phyloP scores from a whole-genome alignment of 2,329 filamentous ascomycete species.

The Claviceps lovelessii region DNA sequence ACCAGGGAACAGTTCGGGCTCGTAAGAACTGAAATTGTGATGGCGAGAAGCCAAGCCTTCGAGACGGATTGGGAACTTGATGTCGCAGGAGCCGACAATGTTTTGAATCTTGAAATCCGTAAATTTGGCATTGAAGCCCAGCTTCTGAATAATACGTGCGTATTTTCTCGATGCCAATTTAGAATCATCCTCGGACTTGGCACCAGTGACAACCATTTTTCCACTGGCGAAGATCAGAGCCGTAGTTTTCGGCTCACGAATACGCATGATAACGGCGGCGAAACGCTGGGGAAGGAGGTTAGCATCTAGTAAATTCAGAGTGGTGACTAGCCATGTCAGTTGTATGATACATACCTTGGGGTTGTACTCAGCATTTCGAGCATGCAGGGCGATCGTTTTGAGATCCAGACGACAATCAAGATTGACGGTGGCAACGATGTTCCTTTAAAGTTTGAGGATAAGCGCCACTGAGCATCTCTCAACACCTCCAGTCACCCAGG shows the following conservation, averaged over 20 bases:
- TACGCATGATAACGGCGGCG: conserved; percentile 98
- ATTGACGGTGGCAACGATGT: conserved; percentile 98
- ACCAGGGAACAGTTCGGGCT: conserved; percentile 96
- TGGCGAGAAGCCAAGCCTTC: conserved; percentile 92
- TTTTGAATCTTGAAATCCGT: conserved; percentile 99
- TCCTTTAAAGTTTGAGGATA: conserved; percentile 50
- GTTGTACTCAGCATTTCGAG: conserved; percentile 96
- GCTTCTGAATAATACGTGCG: conserved; percentile 97
- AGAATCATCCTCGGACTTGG: conserved; percentile 94
- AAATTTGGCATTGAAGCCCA: conserved; percentile 98
- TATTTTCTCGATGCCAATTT: conserved; percentile 96
- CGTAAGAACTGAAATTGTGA: conserved; percentile 98
- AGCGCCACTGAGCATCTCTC: conserved; percentile 31
- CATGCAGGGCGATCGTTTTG: conserved; percentile 97
- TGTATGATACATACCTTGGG: conserved; percentile 56
- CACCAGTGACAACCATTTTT: conserved; percentile 99
- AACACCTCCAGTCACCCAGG: conserved; percentile 16
- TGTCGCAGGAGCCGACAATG: conserved; percentile 96
- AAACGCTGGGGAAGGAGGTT: conserved; percentile 56
- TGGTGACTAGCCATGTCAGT: conserved; percentile 8
- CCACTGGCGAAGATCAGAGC: conserved; percentile 94
- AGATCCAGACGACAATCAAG: conserved; percentile 92
- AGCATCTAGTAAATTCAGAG: conserved; percentile 3
- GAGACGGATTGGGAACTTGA: conserved; percentile 96
- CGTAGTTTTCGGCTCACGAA: conserved; percentile 96